Evolutionary conservation across 371 early-diverging fungal genomes (phyloP), one percentile per base, ranked within the genome.

Genomic region (Circinella umbellata): DNA sequence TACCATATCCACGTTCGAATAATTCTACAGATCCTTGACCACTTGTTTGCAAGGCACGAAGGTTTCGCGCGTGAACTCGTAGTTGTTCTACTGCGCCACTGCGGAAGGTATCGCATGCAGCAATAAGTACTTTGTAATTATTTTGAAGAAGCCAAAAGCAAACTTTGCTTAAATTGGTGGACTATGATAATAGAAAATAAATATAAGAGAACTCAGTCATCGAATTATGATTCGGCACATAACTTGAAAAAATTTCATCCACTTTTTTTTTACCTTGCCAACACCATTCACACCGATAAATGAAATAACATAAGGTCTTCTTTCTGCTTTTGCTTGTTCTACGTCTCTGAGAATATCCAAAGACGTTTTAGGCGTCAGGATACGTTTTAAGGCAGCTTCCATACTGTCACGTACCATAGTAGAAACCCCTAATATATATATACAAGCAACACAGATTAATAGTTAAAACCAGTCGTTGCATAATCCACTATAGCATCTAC

Each of bases 271-370:
- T 76, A 83, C 80, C 72, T 84, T 79, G 55, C 99, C 99, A 15
- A 99, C 99, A 20, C 99, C 99, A 82, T 99, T 99, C 27, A 99
- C 99, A 34, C 99, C 99, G 65, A 99, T 94, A 85, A 99, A 98
- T 6, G 94, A 94, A 69, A 98, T 91, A 6, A 90, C 90, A 81
- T 95, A 99, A 9, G 97, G 96, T 62, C 95, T 87, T 27, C 86
- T 80, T 71, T 89, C 84, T 53, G 86, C 76, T 65, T 88, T 90
- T 4, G 92, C 90, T 69, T 89, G 85, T 54, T 83, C 88, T 68
- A 99, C 95, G 76, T 97, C 97, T 48, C 95, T 90, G 37, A 99
- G 81, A n/a, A 99, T 87, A 76, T 96, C 97, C n/a, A 95, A 89
- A 1, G 97, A 95, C n/a, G 98, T 92, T 60, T 91, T 87, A 11